Evolutionary conservation across 75 land plant genomes (phyloP).

Genomic region (Chamaecyparis obtusa): DNA sequence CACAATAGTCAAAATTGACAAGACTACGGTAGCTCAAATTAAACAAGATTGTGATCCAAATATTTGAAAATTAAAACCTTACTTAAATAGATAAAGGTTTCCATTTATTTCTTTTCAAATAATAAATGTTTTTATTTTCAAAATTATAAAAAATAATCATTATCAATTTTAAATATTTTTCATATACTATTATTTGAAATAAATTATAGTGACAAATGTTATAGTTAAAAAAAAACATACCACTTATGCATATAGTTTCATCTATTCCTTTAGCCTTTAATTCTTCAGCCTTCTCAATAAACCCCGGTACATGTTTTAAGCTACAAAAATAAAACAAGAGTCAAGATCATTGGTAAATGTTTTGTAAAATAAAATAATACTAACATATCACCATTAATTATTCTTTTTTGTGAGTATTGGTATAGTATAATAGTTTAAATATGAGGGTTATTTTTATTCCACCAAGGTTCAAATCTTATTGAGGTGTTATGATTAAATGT

Average conservation of each 20-base stretch:
- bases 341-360: not conserved
- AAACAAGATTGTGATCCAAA: not conserved
- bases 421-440: too few relatives aligned
- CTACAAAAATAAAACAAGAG: conserved; percentile 2
- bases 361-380: not conserved
- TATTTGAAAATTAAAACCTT: too few relatives aligned
- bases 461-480: too few relatives aligned
- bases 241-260: conserved; percentile 29
- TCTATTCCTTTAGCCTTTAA: conserved; percentile 40
- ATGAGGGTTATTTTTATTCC: too few relatives aligned
- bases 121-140: not conserved
- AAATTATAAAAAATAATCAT: not conserved
- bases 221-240: not conserved
- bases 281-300: conserved; percentile 31
- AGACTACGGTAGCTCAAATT: not conserved
- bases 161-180: not conserved
- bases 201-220: not conserved
- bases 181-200: not conserved
- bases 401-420: not conserved
- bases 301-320: conserved; percentile 38
- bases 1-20: not conserved
- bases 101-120: not conserved
- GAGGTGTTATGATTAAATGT: too few relatives aligned
- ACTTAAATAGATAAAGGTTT: too few relatives aligned
- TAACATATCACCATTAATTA: not conserved